Conservation (phyloP, 129 eudicot genomes). For the Flaveria trinervia region DNA sequence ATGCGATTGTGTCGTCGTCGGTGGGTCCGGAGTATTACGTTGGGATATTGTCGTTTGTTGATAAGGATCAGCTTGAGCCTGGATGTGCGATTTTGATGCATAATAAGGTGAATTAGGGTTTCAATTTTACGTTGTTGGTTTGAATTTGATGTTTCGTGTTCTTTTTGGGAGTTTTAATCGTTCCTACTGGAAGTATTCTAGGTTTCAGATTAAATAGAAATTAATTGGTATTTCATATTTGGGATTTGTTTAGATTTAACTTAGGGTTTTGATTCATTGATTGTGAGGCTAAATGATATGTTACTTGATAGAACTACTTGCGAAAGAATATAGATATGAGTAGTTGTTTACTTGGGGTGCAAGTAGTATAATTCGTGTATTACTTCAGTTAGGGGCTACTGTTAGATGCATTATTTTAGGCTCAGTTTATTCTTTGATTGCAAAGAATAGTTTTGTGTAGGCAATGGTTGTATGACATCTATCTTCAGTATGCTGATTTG, state of each 20-base stretch:
- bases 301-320: background rate
- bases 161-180: too few species aligned
- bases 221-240: too few species aligned
- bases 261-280: background rate
- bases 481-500: background rate
- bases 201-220: too few species aligned
- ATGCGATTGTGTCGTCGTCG: constrained; percentile 86
- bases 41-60: constrained; percentile 84
- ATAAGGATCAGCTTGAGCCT: constrained; percentile 95
- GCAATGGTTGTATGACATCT: background rate
- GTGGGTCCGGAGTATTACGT: constrained; percentile 99
- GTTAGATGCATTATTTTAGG: background rate
- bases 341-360: constrained; percentile 7
- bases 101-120: constrained; percentile 64
- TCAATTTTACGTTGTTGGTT: background rate
- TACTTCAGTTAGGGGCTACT: constrained; percentile 4
- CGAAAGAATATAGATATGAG: background rate
- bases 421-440: background rate
- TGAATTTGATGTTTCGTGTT: too few species aligned
- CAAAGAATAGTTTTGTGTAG: background rate
- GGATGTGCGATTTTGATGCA: constrained; percentile 95
- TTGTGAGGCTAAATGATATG: too few species aligned
- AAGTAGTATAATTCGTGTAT: background rate
- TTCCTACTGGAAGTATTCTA: too few species aligned
- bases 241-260: background rate